Evolutionary conservation across 805 yeast genomes (phyloP).

Genomic region (Candida endomychidarum): DNA sequence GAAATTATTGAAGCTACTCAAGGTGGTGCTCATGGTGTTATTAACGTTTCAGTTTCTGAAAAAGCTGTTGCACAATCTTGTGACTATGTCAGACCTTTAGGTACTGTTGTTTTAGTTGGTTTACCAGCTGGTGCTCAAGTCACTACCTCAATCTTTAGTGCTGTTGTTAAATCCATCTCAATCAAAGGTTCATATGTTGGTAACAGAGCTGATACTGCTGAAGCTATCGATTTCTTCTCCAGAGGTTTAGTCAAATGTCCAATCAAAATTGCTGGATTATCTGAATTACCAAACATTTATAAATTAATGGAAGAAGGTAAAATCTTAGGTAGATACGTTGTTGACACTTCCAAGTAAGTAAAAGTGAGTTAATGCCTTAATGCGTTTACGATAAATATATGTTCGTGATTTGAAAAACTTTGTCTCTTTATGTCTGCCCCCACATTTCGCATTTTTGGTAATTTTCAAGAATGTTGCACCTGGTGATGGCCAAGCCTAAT

Average conservation of each 20-base stretch:
- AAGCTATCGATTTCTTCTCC: constrained; percentile 45
- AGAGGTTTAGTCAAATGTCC: constrained; percentile 45
- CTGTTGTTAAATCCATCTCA: constrained; percentile 41
- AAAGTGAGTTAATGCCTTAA: background rate
- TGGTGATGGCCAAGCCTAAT: no score
- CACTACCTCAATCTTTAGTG: constrained; percentile 36
- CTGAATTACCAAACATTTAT: constrained; percentile 40
- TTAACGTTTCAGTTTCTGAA: constrained; percentile 54
- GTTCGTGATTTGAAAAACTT: no score
- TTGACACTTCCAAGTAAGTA: constrained; percentile 38
- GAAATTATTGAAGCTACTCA: constrained; percentile 47
- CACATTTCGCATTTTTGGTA: no score
- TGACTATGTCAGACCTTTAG: constrained; percentile 39
- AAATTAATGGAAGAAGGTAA: constrained; percentile 42
- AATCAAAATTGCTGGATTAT: constrained; percentile 41
- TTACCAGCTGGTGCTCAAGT: constrained; percentile 47
- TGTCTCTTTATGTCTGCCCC: no score
- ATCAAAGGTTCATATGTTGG: constrained; percentile 47
- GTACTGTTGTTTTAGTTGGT: constrained; percentile 46
- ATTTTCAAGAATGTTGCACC: no score
- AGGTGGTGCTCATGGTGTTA: constrained; percentile 60
- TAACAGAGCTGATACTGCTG: constrained; percentile 47
- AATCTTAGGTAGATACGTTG: constrained; percentile 46
- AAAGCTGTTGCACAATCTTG: constrained; percentile 48
- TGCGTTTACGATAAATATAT: constrained; percentile 1